These are phyloP conservation scores for Kwoniella sp. DNA, from an alignment of 768 basidiomycete species.

Conservation along the genomic window DNA sequence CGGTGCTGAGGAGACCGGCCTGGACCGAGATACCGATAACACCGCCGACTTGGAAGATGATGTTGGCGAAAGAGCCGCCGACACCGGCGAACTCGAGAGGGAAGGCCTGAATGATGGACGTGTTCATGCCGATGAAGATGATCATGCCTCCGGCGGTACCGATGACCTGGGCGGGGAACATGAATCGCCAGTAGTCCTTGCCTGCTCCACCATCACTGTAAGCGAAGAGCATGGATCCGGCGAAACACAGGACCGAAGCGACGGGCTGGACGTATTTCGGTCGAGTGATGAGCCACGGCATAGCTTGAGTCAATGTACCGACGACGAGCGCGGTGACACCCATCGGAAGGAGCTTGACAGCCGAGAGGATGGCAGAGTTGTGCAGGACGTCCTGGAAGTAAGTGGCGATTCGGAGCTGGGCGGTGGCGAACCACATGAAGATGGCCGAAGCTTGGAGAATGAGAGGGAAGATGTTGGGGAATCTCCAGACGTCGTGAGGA, in stretches of 20 bases:
- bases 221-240: constrained; percentile 47
- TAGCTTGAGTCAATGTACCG: constrained; percentile 39
- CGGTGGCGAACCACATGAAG: constrained; percentile 52
- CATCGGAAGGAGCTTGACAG: constrained; percentile 50
- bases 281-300: constrained; percentile 47
- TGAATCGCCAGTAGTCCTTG: constrained; percentile 47
- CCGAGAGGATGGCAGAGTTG: constrained; percentile 47
- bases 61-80: constrained; percentile 47
- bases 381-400: constrained; percentile 45
- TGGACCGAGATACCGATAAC: constrained; percentile 51
- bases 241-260: constrained; percentile 41
- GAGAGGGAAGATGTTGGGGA: constrained; percentile 51
- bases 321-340: constrained; percentile 49
- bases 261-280: constrained; percentile 45
- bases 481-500: constrained; percentile 45
- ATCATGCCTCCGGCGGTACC: constrained; percentile 49
- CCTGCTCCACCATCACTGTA: constrained; percentile 44
- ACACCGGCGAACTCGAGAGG: constrained; percentile 45
- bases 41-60: constrained; percentile 50
- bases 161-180: constrained; percentile 48
- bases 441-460: constrained; percentile 44
- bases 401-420: constrained; percentile 50
- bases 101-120: constrained; percentile 36
- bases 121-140: constrained; percentile 49
- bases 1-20: constrained; percentile 42